Evolutionary conservation across 2,329 filamentous ascomycete genomes (phyloP), one percentile per base, ranked within the genome.

Genomic region (Ramularia collo-cygni): DNA sequence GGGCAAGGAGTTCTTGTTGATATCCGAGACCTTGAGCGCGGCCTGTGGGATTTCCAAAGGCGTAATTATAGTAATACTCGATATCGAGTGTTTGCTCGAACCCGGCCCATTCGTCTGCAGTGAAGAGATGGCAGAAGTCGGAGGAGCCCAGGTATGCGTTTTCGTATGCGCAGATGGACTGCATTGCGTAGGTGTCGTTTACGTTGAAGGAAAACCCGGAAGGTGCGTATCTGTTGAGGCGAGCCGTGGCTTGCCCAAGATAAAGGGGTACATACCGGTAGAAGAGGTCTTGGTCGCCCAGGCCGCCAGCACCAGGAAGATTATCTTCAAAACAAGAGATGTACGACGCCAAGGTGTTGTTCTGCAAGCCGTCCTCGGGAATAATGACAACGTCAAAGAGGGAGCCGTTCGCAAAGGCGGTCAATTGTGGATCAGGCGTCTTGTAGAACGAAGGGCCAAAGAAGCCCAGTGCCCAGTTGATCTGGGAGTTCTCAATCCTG

Each of bases 81-180:
- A 74, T 65, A 46, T 77, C 74, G 8, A 75, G 55, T 3, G 67
- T 69, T 44, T 70, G 69, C 41, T 74, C 73, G 50, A 72, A 77
- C 14, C 69, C 71, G 15, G 63, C 57, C 73, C 73, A 77, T 53
- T 77, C 73, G 35, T 72, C 65, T 31, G 65, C 62, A 1, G 72
- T 75, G 58, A 77, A 76, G 19, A 76, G 63, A 14, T 53, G 47
- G 58, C 74, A 76, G 58, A 76, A 76, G 19, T 69, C 63, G 3
- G 69, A 74, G 40, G 56, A 57, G 15, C 70, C 70, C 10, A 76
- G 63, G 47, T 68, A 72, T 26, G 61, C 68, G 32, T 60, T 62
- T 54, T 77, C 74, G 48, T 77, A 77, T 2, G 71, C 68, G 47
- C 74, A 78, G 37, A 75, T 63, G 46, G 65, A 56, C 43, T 74